A percentile compares a stretch with the other conserved stretches of the same genome.
Conservation (phyloP, 1,139 yeast genomes). For the Hansenula sp. region DNA sequence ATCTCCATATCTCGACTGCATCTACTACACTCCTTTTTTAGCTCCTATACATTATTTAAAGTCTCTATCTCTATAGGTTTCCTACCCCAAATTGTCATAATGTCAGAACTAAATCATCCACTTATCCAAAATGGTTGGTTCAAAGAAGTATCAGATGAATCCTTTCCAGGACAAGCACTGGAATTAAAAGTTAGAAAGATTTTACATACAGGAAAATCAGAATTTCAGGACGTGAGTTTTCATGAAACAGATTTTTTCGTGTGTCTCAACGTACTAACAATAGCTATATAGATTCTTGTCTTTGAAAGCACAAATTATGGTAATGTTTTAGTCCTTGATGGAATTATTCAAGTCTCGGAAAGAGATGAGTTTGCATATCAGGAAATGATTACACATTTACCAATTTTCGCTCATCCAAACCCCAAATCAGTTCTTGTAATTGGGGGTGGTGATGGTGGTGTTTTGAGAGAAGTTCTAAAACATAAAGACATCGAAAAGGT, state of each 20-base stretch:
- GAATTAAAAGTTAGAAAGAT: conserved; percentile 75
- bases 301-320: conserved; percentile 77
- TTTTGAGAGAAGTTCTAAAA: conserved; percentile 77
- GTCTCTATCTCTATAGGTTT: neutral
- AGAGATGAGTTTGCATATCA: conserved; percentile 89
- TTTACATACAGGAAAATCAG: conserved; percentile 69
- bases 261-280: neutral
- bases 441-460: conserved; percentile 97
- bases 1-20: too few relatives aligned
- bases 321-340: conserved; percentile 80
- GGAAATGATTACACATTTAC: conserved; percentile 81
- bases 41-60: neutral
- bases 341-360: conserved; percentile 85
- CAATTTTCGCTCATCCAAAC: conserved; percentile 67
- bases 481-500: conserved; percentile 69
- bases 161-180: conserved; percentile 97
- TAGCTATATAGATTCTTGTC: conserved; percentile 35
- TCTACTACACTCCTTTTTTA: too few relatives aligned
- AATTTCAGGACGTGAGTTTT: conserved; percentile 66
- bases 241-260: neutral
- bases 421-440: conserved; percentile 79
- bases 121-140: conserved; percentile 77
- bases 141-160: conserved; percentile 78
- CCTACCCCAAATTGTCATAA: neutral
- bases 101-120: conserved; percentile 15